phyloP scores from a whole-genome alignment of 2,329 filamentous ascomycete genomes.

The Lasiodiplodia citricola region DNA sequence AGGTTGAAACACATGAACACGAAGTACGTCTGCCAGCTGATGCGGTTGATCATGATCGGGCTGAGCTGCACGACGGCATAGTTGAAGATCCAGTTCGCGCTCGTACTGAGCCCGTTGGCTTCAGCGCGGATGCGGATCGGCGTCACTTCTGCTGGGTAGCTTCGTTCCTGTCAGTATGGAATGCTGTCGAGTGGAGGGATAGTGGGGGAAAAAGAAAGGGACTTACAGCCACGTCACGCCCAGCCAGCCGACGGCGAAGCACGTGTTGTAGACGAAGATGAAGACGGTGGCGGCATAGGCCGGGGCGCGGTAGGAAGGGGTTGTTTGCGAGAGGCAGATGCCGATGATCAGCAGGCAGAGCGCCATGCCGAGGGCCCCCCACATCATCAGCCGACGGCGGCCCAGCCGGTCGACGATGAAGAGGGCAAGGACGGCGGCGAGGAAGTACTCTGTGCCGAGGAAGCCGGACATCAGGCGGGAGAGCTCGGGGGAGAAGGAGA shows the following conservation, averaged over 20 bases:
- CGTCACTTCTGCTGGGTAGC: slow-evolving; percentile 58
- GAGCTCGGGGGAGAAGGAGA: slow-evolving; percentile 37
- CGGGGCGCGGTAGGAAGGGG: not conserved
- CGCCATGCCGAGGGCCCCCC: slow-evolving; percentile 38
- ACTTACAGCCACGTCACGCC: slow-evolving; percentile 49
- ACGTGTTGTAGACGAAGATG: slow-evolving; percentile 61
- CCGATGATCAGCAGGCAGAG: slow-evolving; percentile 39
- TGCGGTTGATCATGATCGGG: slow-evolving; percentile 32
- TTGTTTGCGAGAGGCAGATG: slow-evolving; percentile 15
- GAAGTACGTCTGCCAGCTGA: slow-evolving; percentile 25
- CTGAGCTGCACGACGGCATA: slow-evolving; percentile 52
- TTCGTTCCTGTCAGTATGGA: slow-evolving; percentile 17
- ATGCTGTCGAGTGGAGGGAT: slow-evolving; percentile 65
- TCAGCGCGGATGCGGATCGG: slow-evolving; percentile 41
- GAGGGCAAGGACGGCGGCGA: slow-evolving; percentile 34
- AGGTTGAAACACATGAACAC: slow-evolving; percentile 27
- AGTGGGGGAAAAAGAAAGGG: fast-evolving
- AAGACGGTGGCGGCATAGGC: slow-evolving; percentile 54
- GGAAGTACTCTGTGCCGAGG: slow-evolving; percentile 40
- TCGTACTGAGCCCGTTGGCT: slow-evolving; percentile 43
- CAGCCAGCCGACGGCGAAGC: slow-evolving; percentile 58
- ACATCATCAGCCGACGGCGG: slow-evolving; percentile 40
- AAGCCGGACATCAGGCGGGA: slow-evolving; percentile 29
- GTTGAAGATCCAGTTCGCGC: slow-evolving; percentile 47
- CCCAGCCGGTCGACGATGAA: slow-evolving; percentile 39